Evolutionary conservation across 192 early-diverging fungal genomes (phyloP), one percentile per base, ranked within the genome.

Genomic region (Kickxella alabastrina): DNA sequence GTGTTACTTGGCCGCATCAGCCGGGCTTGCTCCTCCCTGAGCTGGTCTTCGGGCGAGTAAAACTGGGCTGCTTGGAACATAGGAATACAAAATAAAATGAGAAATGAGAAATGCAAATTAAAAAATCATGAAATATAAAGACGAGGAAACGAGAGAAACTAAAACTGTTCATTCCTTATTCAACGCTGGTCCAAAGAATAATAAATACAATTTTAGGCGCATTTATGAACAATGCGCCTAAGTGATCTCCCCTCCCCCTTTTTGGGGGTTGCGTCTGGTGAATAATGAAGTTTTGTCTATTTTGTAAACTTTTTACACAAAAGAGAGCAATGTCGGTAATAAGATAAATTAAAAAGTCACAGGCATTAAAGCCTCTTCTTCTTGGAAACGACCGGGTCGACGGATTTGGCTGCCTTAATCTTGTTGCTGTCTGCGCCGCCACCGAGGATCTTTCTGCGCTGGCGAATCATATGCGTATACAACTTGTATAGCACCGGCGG

Each of bases 381-480:
- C 41, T 57, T 65, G 6, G 57, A 34, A 6, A 37, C 26, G 15
- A 45, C 47, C 17, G 56, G 8, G 23, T 34, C 26, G 32, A 22
- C 24, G 19, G 29, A 34, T 31, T 49, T 12, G 3, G 39, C 42
- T 0, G 17, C 36, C 26, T 46, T 48, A 4, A 32, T 2, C 23
- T 53, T 46, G 36, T 22, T 39, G 53, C 26, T 35, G 39, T n/a
- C n/a, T n/a, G n/a, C n/a, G n/a, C 31, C 52, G 43, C 75, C 58
- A 28, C 78, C 79, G 35, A 95, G 68, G 29, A 85, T 83, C 69
- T 88, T 91, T 54, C 79, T 74, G 49, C 93, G 84, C 73, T 97
- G 93, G 23, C 80, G 75, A 40, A 91, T 85, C 94, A 97, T 97
- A 67, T 97, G 88, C 2, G 82, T 81, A 77, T 94, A 94, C 80